phyloP scores from a whole-genome alignment of 768 basidiomycete genomes.

The Mycena albidolilacea region DNA sequence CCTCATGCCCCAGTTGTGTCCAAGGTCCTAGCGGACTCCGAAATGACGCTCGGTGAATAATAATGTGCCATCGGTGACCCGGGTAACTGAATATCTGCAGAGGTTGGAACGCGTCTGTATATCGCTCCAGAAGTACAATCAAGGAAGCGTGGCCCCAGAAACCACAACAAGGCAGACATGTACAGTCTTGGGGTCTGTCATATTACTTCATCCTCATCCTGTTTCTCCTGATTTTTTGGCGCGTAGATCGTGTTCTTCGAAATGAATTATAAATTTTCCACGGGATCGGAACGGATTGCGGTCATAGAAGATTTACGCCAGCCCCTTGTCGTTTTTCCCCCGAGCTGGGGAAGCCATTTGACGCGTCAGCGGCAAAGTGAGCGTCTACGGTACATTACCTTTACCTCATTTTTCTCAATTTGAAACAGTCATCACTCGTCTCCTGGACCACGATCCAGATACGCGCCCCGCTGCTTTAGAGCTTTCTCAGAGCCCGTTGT shows the following conservation, averaged over 20 bases:
- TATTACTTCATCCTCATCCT: background rate
- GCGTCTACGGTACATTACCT: constrained; percentile 42
- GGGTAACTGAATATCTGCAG: constrained; percentile 50
- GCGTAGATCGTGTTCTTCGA: constrained; percentile 95
- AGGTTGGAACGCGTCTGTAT: constrained; percentile 93
- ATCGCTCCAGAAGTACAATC: constrained; percentile 93
- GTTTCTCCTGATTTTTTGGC: constrained; percentile 6
- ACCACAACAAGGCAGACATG: constrained; percentile 93
- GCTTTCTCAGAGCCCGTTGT: constrained; percentile 81
- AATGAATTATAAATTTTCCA: constrained; percentile 91
- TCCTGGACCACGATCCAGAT: constrained; percentile 86
- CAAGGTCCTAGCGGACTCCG: constrained; percentile 68
- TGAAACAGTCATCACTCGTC: constrained; percentile 79
- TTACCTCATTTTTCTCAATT: background rate
- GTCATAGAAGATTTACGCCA: constrained; percentile 87
- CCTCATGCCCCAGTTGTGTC: constrained; percentile 42
- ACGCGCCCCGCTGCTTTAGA: constrained; percentile 87
- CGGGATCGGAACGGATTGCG: constrained; percentile 85
- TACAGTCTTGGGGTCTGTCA: constrained; percentile 89
- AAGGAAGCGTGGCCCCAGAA: constrained; percentile 72
- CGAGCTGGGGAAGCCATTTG: constrained; percentile 75
- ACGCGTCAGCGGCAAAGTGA: constrained; percentile 78
- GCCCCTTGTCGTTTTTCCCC: constrained; percentile 83
- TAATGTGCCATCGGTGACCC: background rate
- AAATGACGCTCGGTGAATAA: constrained; percentile 80